Evolutionary conservation across 108 stramenopile species (phyloP), one percentile per base, ranked within the genome.

Genomic region (Nannochloropsis gaditana): DNA sequence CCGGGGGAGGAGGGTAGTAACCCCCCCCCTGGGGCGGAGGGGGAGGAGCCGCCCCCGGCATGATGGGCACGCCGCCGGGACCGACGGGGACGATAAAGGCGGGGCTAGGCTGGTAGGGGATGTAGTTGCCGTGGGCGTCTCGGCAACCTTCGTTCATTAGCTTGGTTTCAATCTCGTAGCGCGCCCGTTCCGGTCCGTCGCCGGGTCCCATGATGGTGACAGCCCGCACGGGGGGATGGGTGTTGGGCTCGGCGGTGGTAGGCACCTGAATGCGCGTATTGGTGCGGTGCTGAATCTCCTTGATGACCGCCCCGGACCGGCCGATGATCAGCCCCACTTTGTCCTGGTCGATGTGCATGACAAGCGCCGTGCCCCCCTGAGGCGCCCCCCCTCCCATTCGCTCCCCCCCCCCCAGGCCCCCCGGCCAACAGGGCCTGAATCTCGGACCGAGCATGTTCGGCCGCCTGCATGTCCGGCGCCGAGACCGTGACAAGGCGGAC

Each of bases 241-340:
- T 21, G 43, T 10, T 43, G 45, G 73, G 50, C 44, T 50, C 44
- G 10, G 50, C 44, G 11, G 44, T 21, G n/a, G 59, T 73, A 8
- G 97, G 97, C 79, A 98, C 95, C 86, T 99, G 98, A 42, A 99
- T 92, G 86, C 92, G 90, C 5, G 95, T 93, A 19, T 95, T 94
- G 42, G 94, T 95, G 45, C 92, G 92, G 42, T 94, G 94, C 88
- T 99, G 97, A 73, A 99, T 95, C 90, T 91, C 96, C 93, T 84
- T 95, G 94, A 85, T 93, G 91, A 88, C 95, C 93, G 73, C 21
- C 43, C 88, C 85, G 44, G 17, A 31, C 11, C 80, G 41, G 42
- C 84, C 86, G 44, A 87, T 86, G 43, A 85, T 47, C 42, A 87
- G 15, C 15, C 83, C 83, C 42, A 91, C 86, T 50, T 89, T 90